Base-by-base conservation (phyloP, 2,329 filamentous ascomycete species). In the Sporothrix phasma region DNA sequence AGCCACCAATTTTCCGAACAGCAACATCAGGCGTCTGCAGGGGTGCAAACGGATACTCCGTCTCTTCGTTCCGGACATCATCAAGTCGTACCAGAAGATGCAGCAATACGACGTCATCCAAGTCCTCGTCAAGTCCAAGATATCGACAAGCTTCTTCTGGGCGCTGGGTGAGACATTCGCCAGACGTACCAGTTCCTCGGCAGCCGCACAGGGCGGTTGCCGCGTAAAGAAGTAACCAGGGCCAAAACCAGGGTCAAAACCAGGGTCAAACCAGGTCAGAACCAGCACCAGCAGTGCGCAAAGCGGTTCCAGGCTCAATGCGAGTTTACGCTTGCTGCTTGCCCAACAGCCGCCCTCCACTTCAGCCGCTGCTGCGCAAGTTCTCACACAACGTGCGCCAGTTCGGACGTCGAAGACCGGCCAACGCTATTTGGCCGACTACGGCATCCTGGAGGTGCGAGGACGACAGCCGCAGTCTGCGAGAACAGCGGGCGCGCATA, bases 401-500 rank as follows among this genome's bases (percentile, higher is more conserved):
- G 22, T 81, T 92, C 79, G 82, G 46, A 77, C 77, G 5, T 82
- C 63, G 80, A 86, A 11, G 85, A 94, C 68, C 81, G 84, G 31
- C 82, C 86, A 10, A 81, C 81, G 66, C 79, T 96, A 89, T 75
- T 88, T 91, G 74, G 83, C 84, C 58, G 84, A 94, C 71, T 90
- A 86, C 63, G 80, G 79, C 58, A 82, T 89, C 72, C 78, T 94
- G 11, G 88, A 88, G 5, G 77, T 90, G n/a, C 15, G 80, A 82
- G 10, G 81, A 86, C 62, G 84, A 86, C 65, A 74, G 75, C 15
- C 76, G 77, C 19, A 82, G 80, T 4, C 71, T 83, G 13, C 73
- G 72, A 3, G 70, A 71, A 22, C 74, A 75, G 64, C 74, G 72
- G 65, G 72, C 72, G 2, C 74, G 70, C 74, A 75, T 1, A 68